phyloP scores from a whole-genome alignment of 2,329 filamentous ascomycete species.

The Microascus cirrosus region DNA sequence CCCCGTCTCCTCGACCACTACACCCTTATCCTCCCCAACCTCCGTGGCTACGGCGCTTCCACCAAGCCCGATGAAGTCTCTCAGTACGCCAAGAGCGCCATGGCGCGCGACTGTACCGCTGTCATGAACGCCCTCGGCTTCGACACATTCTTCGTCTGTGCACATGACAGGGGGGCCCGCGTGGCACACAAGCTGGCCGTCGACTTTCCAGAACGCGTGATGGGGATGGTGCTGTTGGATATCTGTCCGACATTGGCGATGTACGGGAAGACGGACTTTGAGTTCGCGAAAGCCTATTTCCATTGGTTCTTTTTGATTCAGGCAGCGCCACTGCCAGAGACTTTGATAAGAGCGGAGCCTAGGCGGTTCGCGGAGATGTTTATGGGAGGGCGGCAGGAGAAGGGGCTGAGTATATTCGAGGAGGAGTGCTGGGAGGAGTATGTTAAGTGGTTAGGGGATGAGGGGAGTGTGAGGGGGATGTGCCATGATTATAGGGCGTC shows the following conservation, averaged over 20 bases:
- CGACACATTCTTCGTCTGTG: slow-evolving; percentile 33
- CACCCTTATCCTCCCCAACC: slow-evolving; percentile 32
- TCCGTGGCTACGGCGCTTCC: slow-evolving; percentile 39
- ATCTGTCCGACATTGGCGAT: slow-evolving; percentile 44
- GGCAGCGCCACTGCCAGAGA: slow-evolving; percentile 35
- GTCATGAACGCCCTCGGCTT: slow-evolving; percentile 33
- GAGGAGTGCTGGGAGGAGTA: slow-evolving; percentile 26
- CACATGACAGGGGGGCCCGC: slow-evolving; percentile 45
- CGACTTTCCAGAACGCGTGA: slow-evolving; percentile 27
- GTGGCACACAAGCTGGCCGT: slow-evolving; percentile 43
- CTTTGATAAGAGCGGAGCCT: slow-evolving; percentile 25
- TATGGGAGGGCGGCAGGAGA: slow-evolving; percentile 25
- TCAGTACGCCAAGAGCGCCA: slow-evolving; percentile 33
- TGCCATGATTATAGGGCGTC: slow-evolving; percentile 46
- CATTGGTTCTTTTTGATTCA: slow-evolving; percentile 52
- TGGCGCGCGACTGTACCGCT: slow-evolving; percentile 33
- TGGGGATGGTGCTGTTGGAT: slow-evolving; percentile 33
- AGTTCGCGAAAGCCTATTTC: slow-evolving; percentile 38
- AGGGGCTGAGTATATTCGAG: slow-evolving; percentile 21
- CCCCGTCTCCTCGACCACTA: slow-evolving; percentile 24
- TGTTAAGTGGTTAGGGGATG: slow-evolving; percentile 25
- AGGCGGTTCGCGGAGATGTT: slow-evolving; percentile 28
- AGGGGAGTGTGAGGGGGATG: slow-evolving; percentile 30
- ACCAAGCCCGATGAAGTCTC: slow-evolving; percentile 27
- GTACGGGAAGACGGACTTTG: slow-evolving; percentile 29